Evolutionary conservation across 1,284 basidiomycete species (phyloP).

Genomic region (Ganoderma boninense): DNA sequence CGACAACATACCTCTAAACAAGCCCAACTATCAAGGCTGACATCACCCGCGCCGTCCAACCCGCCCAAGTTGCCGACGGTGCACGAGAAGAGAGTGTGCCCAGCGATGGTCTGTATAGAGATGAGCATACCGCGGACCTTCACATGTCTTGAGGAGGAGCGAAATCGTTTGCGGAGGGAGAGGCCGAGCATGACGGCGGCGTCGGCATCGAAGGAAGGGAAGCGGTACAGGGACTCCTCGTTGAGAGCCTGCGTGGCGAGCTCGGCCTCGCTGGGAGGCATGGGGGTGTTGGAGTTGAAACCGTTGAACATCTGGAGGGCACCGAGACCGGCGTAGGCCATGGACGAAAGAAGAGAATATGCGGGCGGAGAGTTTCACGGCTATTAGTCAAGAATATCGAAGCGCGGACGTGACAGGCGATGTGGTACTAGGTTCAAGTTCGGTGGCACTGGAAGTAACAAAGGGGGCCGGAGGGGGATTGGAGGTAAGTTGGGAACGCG

Average conservation of each 20-base stretch:
- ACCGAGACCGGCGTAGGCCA: conserved; percentile 9
- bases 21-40: conserved; percentile 81
- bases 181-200: conserved; percentile 84
- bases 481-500: not conserved
- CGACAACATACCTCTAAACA: conserved; percentile 59
- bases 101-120: conserved; percentile 78
- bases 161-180: conserved; percentile 81
- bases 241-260: conserved; percentile 72
- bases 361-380: not conserved
- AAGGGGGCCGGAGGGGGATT: not conserved
- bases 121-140: conserved; percentile 83
- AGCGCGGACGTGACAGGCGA: not conserved
- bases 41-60: conserved; percentile 70
- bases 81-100: conserved; percentile 81
- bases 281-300: conserved; percentile 54
- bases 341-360: conserved; percentile 1
- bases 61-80: conserved; percentile 81
- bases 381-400: not conserved
- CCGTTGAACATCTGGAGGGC: conserved; percentile 55
- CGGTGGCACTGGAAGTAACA: not conserved
- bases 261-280: conserved; percentile 73
- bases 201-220: conserved; percentile 74
- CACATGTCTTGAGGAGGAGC: conserved; percentile 71
- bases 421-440: not conserved
- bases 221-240: conserved; percentile 75